phyloP scores from a whole-genome alignment of 345 rosid species.

The Brassica carinata region DNA sequence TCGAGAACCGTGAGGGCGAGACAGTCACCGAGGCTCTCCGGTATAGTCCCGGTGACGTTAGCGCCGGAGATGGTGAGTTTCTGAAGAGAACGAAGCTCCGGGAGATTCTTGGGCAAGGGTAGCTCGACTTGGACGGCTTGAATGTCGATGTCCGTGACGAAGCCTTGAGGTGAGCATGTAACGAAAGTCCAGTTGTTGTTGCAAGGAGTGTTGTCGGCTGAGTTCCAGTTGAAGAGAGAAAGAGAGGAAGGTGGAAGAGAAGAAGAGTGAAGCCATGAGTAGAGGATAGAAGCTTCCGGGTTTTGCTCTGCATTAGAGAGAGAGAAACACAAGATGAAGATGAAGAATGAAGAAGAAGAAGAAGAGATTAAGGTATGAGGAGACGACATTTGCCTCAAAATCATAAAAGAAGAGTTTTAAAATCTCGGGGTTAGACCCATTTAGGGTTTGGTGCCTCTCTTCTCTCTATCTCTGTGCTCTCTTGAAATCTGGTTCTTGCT shows the following conservation, averaged over 20 bases:
- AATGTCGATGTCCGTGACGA: conserved; percentile 66
- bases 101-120: conserved; percentile 60
- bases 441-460: conserved; percentile 50
- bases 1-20: conserved; percentile 50
- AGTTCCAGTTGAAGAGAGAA: conserved; percentile 64
- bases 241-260: conserved; percentile 46
- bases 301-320: conserved; percentile 47
- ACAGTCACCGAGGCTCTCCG: conserved; percentile 57
- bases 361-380: conserved; percentile 41
- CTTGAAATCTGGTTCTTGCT: conserved; percentile 53
- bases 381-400: conserved; percentile 86
- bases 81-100: conserved; percentile 52
- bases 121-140: conserved; percentile 58
- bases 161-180: conserved; percentile 65
- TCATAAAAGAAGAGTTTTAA: conserved; percentile 47
- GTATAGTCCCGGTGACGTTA: conserved; percentile 72
- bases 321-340: conserved; percentile 37
- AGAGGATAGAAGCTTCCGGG: conserved; percentile 60
- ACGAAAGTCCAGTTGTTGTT: conserved; percentile 81
- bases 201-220: conserved; percentile 64
- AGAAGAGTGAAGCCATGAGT: conserved; percentile 72
- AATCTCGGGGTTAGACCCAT: conserved; percentile 70
- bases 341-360: conserved; percentile 38
- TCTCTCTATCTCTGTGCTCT: conserved; percentile 39
- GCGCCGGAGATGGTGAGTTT: conserved; percentile 65